phyloP scores from a whole-genome alignment of 2,329 filamentous ascomycete species.

The Penicillium corylophilum region DNA sequence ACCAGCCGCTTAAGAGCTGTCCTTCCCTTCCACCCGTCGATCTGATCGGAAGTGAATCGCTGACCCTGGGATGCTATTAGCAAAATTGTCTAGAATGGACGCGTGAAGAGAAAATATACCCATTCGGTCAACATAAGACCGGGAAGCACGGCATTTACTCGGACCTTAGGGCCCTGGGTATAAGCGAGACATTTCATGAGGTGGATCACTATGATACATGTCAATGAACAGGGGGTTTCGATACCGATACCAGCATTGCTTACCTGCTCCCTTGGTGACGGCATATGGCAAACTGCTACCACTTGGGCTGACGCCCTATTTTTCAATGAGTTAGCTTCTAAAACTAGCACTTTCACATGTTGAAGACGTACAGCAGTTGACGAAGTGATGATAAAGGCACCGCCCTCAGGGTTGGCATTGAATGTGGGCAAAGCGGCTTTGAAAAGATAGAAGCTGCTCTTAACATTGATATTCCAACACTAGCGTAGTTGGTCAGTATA shows the following conservation, averaged over 20 bases:
- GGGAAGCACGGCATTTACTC: constrained; percentile 64
- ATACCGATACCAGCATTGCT: constrained; percentile 11
- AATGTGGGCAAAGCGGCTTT: constrained; percentile 60
- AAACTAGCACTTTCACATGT: neutral
- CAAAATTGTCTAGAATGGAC: neutral
- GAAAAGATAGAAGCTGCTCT: constrained; percentile 54
- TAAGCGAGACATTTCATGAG: constrained; percentile 64
- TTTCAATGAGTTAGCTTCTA: neutral
- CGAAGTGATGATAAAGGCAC: constrained; percentile 62
- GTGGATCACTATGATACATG: constrained; percentile 52
- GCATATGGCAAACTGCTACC: constrained; percentile 69
- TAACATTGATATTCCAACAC: constrained; percentile 65
- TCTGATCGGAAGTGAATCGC: constrained; percentile 57
- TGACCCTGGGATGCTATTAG: constrained; percentile 45
- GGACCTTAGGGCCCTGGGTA: constrained; percentile 61
- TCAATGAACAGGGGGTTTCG: no score
- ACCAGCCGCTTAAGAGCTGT: constrained; percentile 62
- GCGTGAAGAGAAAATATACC: constrained; percentile 39
- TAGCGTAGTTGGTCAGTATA: constrained; percentile 23
- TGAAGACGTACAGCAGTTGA: constrained; percentile 54
- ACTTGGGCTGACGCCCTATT: constrained; percentile 48
- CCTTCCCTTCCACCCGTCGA: constrained; percentile 54
- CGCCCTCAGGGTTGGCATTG: constrained; percentile 61
- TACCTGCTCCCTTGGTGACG: constrained; percentile 73
- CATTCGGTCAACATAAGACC: constrained; percentile 68